These are phyloP conservation scores for Capsella rubella DNA, from an alignment of 441 rosid genomes.

Conservation along the genomic window DNA sequence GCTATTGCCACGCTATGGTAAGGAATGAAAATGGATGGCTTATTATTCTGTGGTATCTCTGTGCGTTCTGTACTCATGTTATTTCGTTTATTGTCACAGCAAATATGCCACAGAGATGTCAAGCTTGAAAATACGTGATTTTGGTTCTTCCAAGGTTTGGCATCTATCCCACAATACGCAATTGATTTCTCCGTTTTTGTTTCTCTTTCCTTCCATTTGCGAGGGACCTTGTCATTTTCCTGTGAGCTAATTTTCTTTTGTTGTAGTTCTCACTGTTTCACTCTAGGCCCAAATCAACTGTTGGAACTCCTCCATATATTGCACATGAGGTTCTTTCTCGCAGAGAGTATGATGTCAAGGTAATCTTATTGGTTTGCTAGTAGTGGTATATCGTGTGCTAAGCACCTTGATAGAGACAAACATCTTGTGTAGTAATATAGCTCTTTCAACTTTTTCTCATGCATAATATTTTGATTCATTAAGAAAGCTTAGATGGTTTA, in stretches of 20 bases:
- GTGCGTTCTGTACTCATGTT: neutral
- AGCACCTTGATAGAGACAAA: no score
- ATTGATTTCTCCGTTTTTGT: neutral
- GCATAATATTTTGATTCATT: no score
- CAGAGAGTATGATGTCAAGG: constrained; percentile 78
- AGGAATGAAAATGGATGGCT: neutral
- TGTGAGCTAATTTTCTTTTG: constrained; percentile 22
- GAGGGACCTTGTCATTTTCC: constrained; percentile 12
- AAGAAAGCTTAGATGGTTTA: no score
- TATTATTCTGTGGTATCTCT: constrained; percentile 3
- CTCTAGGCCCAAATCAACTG: constrained; percentile 73
- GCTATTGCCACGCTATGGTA: constrained; percentile 63
- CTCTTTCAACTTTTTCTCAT: no score
- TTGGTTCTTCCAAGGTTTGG: constrained; percentile 57
- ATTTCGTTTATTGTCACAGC: constrained; percentile 51
- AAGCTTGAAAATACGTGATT: constrained; percentile 86
- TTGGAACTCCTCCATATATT: constrained; percentile 74
- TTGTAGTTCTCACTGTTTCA: constrained; percentile 65
- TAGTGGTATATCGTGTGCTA: neutral
- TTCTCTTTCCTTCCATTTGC: neutral
- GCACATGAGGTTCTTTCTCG: constrained; percentile 70
- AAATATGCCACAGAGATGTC: constrained; percentile 94
- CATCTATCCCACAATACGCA: neutral
- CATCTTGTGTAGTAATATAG: no score
- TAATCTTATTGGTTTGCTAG: constrained; percentile 26